Conservation (phyloP, 2,329 filamentous ascomycete genomes). For the Pochonia chlamydosporia region DNA sequence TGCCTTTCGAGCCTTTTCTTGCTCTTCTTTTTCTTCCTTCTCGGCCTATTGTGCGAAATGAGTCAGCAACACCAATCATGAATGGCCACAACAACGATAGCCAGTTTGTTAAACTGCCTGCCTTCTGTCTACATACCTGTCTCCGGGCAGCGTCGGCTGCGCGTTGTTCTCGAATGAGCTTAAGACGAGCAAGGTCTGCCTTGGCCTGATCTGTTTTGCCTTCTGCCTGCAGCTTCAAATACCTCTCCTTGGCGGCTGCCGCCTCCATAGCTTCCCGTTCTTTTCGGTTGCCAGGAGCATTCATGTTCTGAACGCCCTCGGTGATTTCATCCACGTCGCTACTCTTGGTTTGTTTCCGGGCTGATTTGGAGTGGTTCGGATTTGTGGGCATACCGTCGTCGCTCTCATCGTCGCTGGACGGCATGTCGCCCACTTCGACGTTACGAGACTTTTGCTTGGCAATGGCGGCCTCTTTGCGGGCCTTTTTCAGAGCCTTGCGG, state of each 20-base stretch:
- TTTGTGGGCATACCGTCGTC: constrained; percentile 73
- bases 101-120: not conserved
- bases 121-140: constrained; percentile 53
- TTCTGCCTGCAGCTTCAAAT: constrained; percentile 85
- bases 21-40: constrained; percentile 50
- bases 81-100: not conserved
- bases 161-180: constrained; percentile 76
- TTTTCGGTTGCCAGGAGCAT: constrained; percentile 40
- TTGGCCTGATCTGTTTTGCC: constrained; percentile 96
- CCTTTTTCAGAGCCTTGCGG: constrained; percentile 81
- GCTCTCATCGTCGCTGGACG: constrained; percentile 61
- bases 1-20: constrained; percentile 40
- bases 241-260: constrained; percentile 80
- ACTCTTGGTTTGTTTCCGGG: constrained; percentile 48
- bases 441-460: constrained; percentile 64
- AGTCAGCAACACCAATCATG: constrained; percentile 16
- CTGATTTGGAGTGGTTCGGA: constrained; percentile 82
- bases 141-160: constrained; percentile 78
- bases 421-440: constrained; percentile 80
- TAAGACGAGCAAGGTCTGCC: constrained; percentile 78
- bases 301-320: constrained; percentile 50
- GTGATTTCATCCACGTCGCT: constrained; percentile 43
- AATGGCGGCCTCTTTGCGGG: constrained; percentile 84
- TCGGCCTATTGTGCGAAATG: constrained; percentile 38
- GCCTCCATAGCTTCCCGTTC: constrained; percentile 75